Percentiles rank a stretch among this genome's conserved stretches.
phyloP scores from a whole-genome alignment of 2,329 filamentous ascomycete genomes.

The Elsinoe batatas region DNA sequence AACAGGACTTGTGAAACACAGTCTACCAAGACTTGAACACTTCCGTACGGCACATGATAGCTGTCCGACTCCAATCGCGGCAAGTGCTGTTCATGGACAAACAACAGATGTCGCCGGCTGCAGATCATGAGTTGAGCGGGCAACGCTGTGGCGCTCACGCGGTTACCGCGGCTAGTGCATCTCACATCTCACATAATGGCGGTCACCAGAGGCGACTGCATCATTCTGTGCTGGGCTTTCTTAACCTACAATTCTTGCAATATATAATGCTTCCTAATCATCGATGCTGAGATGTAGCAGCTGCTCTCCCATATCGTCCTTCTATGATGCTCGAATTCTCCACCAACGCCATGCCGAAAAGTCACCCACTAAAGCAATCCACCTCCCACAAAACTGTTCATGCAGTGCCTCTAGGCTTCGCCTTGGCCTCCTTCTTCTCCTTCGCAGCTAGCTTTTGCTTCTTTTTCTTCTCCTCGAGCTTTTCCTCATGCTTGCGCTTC shows the following conservation, averaged over 20 bases:
- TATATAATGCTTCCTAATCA: no score
- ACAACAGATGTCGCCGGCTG: not conserved
- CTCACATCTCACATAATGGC: no score
- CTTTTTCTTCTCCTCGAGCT: conserved; percentile 87
- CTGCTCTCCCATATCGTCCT: not conserved
- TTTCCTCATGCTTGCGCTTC: conserved; percentile 91
- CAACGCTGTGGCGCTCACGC: not conserved
- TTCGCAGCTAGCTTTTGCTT: conserved; percentile 90
- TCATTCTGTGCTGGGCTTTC: not conserved
- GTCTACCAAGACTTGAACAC: not conserved
- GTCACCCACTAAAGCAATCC: not conserved
- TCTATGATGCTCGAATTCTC: not conserved
- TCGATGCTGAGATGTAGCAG: not conserved
- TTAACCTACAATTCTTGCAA: not conserved
- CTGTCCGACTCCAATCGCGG: no score
- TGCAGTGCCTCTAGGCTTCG: conserved; percentile 62
- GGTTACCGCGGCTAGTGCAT: not conserved
- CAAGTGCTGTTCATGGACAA: no score
- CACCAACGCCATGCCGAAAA: conserved; percentile 10
- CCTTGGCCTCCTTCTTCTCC: conserved; percentile 84
- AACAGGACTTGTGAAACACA: not conserved
- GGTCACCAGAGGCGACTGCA: not conserved
- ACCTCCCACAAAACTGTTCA: not conserved
- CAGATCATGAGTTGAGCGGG: conserved; percentile 7
- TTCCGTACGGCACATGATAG: not conserved